Base-by-base conservation (phyloP, 306 rosid species). In the Castanopsis chinensis region DNA sequence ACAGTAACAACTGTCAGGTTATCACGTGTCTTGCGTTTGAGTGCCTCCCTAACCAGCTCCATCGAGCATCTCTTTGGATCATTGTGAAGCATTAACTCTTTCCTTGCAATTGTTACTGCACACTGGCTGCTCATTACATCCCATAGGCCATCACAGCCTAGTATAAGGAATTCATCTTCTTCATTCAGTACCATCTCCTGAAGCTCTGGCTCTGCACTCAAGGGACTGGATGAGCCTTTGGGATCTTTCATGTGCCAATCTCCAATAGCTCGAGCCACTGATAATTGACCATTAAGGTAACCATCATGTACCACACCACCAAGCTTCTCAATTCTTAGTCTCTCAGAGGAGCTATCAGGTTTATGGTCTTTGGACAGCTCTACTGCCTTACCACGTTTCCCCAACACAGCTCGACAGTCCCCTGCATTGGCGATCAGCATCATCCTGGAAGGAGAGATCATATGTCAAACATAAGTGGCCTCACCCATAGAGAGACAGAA, bases 191-290 rank as follows among this genome's bases (percentile, higher is more conserved):
- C 52, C 64, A 77, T 76, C 85, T 92, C 97, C 81, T 81, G 83
- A 88, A 92, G 73, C 86, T 92, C 95, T 17, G 95, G 97, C 77
- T 92, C 97, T 0, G 92, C 86, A 63, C 95, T 89, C 84, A 92
- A 71, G 60, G 97, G 97, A 74, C 93, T 85, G 3, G 92, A 85
- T 74, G 92, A 85, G 19, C 96, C 96, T 83, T 91, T 84, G 7
- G 90, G 79, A 65, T 91, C 91, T 82, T 93, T 93, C 94, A 93
- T 93, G 91, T 93, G 97, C 97, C 97, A 93, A 80, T 93, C 97
- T 78, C 96, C 97, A 20, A 93, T 68, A 73, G 96, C 97, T 71
- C 93, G 94, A 1, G 95, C 88, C 65, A 92, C 97, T 35, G 96
- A 88, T 74, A 93, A 75, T 74, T 93, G 96, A 0, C 96, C 97